These are phyloP conservation scores for Ophiocordyceps polyrhachis-furcata DNA, from an alignment of 2,329 filamentous ascomycete genomes.

Conservation along the genomic window DNA sequence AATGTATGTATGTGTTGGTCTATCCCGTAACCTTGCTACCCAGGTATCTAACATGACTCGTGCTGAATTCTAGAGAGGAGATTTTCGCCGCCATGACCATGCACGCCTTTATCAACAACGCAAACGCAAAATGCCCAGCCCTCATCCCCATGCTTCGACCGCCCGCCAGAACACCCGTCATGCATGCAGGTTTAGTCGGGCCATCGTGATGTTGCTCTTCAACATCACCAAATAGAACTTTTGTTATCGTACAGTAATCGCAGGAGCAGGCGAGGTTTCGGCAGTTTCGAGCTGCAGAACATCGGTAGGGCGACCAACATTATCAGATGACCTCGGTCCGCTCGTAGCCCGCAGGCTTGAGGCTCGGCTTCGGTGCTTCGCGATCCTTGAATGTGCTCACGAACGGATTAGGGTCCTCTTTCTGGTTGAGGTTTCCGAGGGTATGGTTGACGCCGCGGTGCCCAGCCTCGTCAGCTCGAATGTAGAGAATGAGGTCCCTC, in stretches of 20 bases:
- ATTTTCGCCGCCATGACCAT: background rate
- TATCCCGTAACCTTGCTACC: background rate
- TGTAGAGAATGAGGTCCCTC: constrained; percentile 73
- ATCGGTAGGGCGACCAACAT: background rate
- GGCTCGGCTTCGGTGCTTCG: constrained; percentile 44
- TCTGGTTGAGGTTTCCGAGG: constrained; percentile 69
- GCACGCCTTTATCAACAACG: background rate
- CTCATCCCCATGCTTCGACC: background rate
- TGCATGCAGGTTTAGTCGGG: background rate
- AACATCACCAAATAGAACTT: background rate
- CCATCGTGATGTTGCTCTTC: background rate
- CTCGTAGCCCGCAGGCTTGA: constrained; percentile 61
- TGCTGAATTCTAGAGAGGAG: background rate
- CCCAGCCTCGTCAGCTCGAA: constrained; percentile 75
- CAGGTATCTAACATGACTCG: background rate
- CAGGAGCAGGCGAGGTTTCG: background rate
- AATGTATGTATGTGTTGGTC: too few species aligned
- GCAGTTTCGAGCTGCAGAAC: background rate
- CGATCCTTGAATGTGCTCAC: constrained; percentile 62
- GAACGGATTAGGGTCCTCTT: constrained; percentile 81
- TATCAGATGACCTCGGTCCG: constrained; percentile 54
- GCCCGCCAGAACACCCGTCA: background rate
- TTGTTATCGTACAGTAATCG: background rate
- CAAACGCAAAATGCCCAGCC: background rate
- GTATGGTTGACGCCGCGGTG: constrained; percentile 96